These are phyloP conservation scores for Neonothopanus nambi DNA, from an alignment of 1,284 basidiomycete genomes.

Conservation along the genomic window DNA sequence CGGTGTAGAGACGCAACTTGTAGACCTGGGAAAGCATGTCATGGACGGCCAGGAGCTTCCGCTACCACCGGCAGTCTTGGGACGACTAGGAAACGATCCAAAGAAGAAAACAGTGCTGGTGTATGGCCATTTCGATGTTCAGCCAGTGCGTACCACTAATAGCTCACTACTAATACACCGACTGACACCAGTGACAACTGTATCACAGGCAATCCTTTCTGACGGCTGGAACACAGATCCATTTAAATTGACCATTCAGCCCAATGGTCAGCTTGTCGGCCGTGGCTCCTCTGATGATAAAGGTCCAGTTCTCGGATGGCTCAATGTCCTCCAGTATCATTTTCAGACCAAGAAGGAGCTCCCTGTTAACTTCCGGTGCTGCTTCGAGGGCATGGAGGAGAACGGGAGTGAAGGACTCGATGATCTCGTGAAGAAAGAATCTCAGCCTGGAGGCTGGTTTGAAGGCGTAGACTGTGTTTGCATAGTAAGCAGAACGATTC, in stretches of 20 bases:
- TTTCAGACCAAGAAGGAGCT: slow-evolving; percentile 71
- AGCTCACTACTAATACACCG: neutral
- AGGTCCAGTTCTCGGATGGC: slow-evolving; percentile 91
- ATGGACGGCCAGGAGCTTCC: slow-evolving; percentile 80
- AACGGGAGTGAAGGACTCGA: slow-evolving; percentile 93
- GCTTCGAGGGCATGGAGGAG: slow-evolving; percentile 99
- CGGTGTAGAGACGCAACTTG: slow-evolving; percentile 74
- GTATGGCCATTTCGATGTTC: slow-evolving; percentile 91
- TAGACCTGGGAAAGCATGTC: slow-evolving; percentile 79
- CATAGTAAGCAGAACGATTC: slow-evolving; percentile 77
- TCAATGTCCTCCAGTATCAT: slow-evolving; percentile 94
- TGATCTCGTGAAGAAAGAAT: slow-evolving; percentile 84
- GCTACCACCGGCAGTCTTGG: slow-evolving; percentile 89
- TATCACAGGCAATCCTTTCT: slow-evolving; percentile 58
- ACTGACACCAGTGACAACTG: neutral
- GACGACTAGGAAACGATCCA: slow-evolving; percentile 80
- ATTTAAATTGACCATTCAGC: slow-evolving; percentile 77
- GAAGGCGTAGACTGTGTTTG: slow-evolving; percentile 93
- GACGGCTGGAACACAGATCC: slow-evolving; percentile 95
- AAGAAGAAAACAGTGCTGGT: slow-evolving; percentile 91
- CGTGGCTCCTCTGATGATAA: slow-evolving; percentile 95
- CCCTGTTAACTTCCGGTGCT: slow-evolving; percentile 93
- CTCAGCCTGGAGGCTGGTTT: slow-evolving; percentile 78
- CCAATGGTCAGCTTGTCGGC: slow-evolving; percentile 79
- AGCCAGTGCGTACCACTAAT: slow-evolving; percentile 70